A percentile compares a stretch with the other conserved stretches of the same genome.
phyloP scores from a whole-genome alignment of 331 rosid genomes.

The Malus hybrid region DNA sequence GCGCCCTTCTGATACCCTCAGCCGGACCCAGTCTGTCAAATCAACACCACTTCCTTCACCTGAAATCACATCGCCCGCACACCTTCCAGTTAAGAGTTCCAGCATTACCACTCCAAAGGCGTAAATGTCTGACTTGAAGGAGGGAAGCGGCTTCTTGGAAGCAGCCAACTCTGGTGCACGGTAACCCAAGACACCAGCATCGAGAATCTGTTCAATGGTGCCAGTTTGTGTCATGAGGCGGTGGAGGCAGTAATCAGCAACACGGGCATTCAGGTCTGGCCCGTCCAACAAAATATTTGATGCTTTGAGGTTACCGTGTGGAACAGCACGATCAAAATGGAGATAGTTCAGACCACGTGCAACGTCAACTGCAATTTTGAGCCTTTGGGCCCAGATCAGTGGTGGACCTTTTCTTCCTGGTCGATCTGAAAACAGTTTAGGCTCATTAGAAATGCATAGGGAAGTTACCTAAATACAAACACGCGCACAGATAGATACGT shows the following conservation, averaged over 20 bases:
- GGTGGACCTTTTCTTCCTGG: constrained; percentile 91
- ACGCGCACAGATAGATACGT: neutral
- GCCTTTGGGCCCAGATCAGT: constrained; percentile 83
- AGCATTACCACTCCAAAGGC: constrained; percentile 88
- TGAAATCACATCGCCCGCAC: constrained; percentile 92
- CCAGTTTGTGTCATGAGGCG: constrained; percentile 98
- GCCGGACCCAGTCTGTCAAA: constrained; percentile 81
- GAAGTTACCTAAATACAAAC: neutral
- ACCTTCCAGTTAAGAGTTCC: constrained; percentile 91
- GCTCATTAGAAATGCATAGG: constrained; percentile 10
- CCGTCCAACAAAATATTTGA: constrained; percentile 84
- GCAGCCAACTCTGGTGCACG: constrained; percentile 95
- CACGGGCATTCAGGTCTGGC: constrained; percentile 79
- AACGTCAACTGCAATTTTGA: constrained; percentile 90
- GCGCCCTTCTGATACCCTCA: constrained; percentile 72
- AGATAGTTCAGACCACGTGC: constrained; percentile 99
- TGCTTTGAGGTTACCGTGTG: constrained; percentile 93
- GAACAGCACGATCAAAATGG: constrained; percentile 98
- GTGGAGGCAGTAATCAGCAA: constrained; percentile 97
- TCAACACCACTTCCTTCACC: constrained; percentile 82
- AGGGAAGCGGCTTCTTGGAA: constrained; percentile 88
- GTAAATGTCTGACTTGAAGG: constrained; percentile 92
- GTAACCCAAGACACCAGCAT: constrained; percentile 88
- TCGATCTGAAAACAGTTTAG: constrained; percentile 50
- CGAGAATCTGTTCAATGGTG: constrained; percentile 89